Base-by-base conservation (phyloP, 371 early-diverging fungal species). In the Apophysomyces elegans region DNA sequence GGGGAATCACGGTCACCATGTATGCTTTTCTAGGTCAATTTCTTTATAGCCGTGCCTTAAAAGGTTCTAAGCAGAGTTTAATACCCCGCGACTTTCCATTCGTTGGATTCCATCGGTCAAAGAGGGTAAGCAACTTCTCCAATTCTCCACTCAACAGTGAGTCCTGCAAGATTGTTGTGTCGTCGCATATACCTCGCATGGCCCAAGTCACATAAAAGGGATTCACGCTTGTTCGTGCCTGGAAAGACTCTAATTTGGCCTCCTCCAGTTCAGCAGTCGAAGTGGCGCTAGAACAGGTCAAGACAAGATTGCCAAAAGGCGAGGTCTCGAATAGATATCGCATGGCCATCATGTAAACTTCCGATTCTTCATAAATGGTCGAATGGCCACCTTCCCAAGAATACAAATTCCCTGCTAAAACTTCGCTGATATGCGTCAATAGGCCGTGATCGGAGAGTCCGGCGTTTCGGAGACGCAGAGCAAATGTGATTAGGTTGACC, bases 181-280 rank as follows among this genome's bases (percentile, higher is more conserved):
- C 93, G 26, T 88, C 88, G 66, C 86, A 75, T 26, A 96, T 75
- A 11, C 90, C 89, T 7, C 94, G 92, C 85, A 96, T 86, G 16
- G 90, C 90, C 95, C 95, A 96, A 5, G 97, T 96, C 2, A 96
- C 76, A 73, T 85, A 91, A 72, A 88, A 94, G 7, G 95, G 95
- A 58, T 96, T 96, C 38, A 90, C 72, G 36, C 83, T 79, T 12
- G 72, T 59, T 32, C 77, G 78, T 8, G 84, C 89, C 39, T 77
- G 73, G 47, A 87, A 85, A 7, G 75, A 75, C 7, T 83, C 65
- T 47, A 86, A 50, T 4, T 57, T 69, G 4, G 74, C 69, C 26
- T 74, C 61, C 2, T 39, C 44, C 12, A 14, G 57, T 21, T 50
- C 43, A 4, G 50, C 14, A 8, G 41, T 5, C 36, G 43, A 7